Evolutionary conservation across 495 filamentous ascomycete genomes (phyloP).

Genomic region (Antarctomyces pellizariae): DNA sequence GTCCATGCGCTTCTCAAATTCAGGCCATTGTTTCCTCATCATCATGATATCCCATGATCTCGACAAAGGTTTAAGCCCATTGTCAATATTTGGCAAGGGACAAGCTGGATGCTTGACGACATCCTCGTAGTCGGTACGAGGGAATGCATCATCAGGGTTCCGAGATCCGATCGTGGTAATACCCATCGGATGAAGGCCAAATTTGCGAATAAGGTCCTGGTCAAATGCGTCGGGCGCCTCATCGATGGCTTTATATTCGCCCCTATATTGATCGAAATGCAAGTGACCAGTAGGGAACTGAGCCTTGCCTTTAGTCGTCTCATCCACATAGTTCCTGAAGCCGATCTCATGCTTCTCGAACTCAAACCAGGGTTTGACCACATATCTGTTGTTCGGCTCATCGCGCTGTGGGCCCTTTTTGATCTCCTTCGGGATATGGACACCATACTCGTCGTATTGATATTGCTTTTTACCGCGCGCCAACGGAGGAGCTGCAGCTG

Average conservation of each 20-base stretch:
- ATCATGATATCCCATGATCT: too few species aligned
- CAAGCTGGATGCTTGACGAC: too few species aligned
- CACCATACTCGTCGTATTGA: slow-evolving; percentile 5
- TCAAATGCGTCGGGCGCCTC: slow-evolving; percentile 9
- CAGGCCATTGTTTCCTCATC: too few species aligned
- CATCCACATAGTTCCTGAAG: too few species aligned
- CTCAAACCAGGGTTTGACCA: slow-evolving; percentile 2
- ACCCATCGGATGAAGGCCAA: slow-evolving; percentile 8
- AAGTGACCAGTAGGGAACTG: too few species aligned
- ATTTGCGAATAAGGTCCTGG: slow-evolving; percentile 4
- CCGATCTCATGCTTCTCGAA: slow-evolving; percentile 10
- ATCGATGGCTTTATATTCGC: slow-evolving; percentile 6
- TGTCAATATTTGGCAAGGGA: too few species aligned
- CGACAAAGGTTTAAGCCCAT: too few species aligned
- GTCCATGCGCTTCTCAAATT: too few species aligned
- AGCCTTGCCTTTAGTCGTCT: too few species aligned
- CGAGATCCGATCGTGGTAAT: slow-evolving; percentile 2
- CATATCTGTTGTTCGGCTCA: slow-evolving; percentile 6
- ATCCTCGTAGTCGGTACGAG: slow-evolving; percentile 1
- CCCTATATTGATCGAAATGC: slow-evolving; percentile 4
- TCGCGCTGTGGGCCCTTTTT: slow-evolving; percentile 2
- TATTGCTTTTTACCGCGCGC: slow-evolving; percentile 2
- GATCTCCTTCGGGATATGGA: slow-evolving; percentile 5
- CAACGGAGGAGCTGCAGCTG: slow-evolving; percentile 1
- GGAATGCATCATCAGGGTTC: slow-evolving; percentile 5